Evolutionary conservation across 2,329 filamentous ascomycete species (phyloP), one percentile per base, ranked within the genome.

Genomic region (Stenocarpella maydis): DNA sequence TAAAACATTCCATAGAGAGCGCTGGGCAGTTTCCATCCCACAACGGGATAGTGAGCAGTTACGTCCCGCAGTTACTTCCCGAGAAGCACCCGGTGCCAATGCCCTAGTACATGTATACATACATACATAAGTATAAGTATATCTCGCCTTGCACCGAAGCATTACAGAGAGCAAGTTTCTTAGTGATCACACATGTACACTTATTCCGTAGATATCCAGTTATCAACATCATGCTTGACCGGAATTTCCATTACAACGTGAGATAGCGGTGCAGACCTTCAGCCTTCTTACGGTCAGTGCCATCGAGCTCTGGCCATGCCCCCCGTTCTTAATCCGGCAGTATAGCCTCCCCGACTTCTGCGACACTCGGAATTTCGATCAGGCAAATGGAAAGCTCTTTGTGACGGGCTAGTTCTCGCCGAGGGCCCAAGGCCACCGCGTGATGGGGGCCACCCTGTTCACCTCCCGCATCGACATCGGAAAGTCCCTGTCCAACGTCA

Each of bases 311-410:
- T 24, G 28, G 58, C 19, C 2, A 49, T 47, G 58, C 47, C 58
- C n/a, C 58, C 43, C 21, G 12, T 61, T 47, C n/a, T 19, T 26
- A 3, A 3, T 61, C 58, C 58, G 28, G 7, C 5, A 17, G 28
- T 47, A 24, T 14, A 39, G 58, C 26, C 47, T 34, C 41, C 49
- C 58, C 12, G 58, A 61, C 28, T 61, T 37, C 58, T 61, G 58
- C n/a, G 26, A n/a, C 28, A 4, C 34, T 12, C 28, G 34, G 58
- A n/a, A 41, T 49, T 37, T 37, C 41, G 58, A 49, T 8, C 58
- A 61, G 41, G 24, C 21, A 8, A 41, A n/a, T 19, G 9, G 12
- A 19, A 12, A 34, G 14, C 58, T 61, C 19, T 28, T 21, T 7
- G 24, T 61, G 7, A 34, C 41, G 2, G 58, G 26, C 58, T 12